These are phyloP conservation scores for Chrysoporthe austroafricana DNA, from an alignment of 2,329 filamentous ascomycete genomes.

Conservation along the genomic window DNA sequence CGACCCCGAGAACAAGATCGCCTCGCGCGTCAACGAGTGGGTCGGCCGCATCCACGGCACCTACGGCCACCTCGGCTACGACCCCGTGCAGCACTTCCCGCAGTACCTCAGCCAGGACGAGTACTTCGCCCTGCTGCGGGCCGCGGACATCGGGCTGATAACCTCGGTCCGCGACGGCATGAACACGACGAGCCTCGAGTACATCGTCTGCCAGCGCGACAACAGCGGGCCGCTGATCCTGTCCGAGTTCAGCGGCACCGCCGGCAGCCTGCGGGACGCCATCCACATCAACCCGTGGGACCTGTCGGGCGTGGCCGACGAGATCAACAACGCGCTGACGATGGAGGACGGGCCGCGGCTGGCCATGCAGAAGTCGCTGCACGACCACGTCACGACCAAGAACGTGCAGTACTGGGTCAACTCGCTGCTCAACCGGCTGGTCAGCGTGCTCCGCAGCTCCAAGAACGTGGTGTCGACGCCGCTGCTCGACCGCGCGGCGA, in stretches of 20 bases:
- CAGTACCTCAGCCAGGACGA: constrained; percentile 89
- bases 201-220: constrained; percentile 88
- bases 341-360: constrained; percentile 71
- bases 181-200: constrained; percentile 97
- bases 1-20: constrained; percentile 77
- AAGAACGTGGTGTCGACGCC: constrained; percentile 79
- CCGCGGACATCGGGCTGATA: constrained; percentile 90
- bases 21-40: constrained; percentile 86
- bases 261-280: constrained; percentile 80
- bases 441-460: constrained; percentile 78
- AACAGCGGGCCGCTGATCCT: constrained; percentile 87
- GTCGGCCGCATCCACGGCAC: constrained; percentile 90
- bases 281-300: constrained; percentile 99
- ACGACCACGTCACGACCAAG: constrained; percentile 81
- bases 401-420: constrained; percentile 87
- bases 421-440: constrained; percentile 76
- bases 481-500: constrained; percentile 72
- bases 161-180: constrained; percentile 96
- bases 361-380: constrained; percentile 74
- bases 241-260: constrained; percentile 95
- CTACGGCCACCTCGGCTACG: constrained; percentile 85
- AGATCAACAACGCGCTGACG: constrained; percentile 79
- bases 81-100: constrained; percentile 91
- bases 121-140: constrained; percentile 90
- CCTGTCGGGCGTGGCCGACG: constrained; percentile 77